Conservation (phyloP, 306 rosid genomes). For the Lupinus albus region DNA sequence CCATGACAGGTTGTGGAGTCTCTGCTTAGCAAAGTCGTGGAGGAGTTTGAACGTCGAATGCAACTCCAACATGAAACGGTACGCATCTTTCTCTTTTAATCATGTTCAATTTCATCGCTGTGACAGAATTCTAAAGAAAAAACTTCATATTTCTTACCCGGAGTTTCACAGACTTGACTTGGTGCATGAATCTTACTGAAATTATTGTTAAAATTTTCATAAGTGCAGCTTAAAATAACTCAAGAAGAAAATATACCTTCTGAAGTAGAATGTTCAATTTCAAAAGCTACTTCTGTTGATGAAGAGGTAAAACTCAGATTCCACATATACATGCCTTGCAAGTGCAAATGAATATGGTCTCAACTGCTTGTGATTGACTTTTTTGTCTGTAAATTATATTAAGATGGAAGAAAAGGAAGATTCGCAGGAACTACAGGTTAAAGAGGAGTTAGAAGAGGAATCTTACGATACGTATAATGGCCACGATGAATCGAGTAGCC, state of each 20-base stretch:
- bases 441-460: conserved; percentile 53
- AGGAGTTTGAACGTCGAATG: conserved; percentile 72
- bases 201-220: conserved; percentile 21
- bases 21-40: conserved; percentile 73
- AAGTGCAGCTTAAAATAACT: conserved; percentile 57
- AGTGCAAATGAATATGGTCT: conserved; percentile 20
- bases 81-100: conserved; percentile 29
- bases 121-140: not conserved
- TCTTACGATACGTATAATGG: conserved; percentile 30
- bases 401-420: conserved; percentile 59
- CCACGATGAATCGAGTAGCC: conserved; percentile 38
- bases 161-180: not conserved
- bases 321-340: conserved; percentile 19
- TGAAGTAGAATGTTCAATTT: conserved; percentile 44
- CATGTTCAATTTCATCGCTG: not conserved
- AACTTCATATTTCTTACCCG: not conserved
- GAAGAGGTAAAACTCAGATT: conserved; percentile 53
- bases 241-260: conserved; percentile 44
- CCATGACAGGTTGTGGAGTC: conserved; percentile 71
- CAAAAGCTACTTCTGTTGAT: conserved; percentile 49
- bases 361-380: not conserved
- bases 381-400: conserved; percentile 36
- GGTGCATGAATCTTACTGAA: not conserved
- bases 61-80: conserved; percentile 56
- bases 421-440: conserved; percentile 17